These are phyloP conservation scores for Lithospermum erythrorhizon DNA, from an alignment of 257 asterid genomes.

Conservation along the genomic window DNA sequence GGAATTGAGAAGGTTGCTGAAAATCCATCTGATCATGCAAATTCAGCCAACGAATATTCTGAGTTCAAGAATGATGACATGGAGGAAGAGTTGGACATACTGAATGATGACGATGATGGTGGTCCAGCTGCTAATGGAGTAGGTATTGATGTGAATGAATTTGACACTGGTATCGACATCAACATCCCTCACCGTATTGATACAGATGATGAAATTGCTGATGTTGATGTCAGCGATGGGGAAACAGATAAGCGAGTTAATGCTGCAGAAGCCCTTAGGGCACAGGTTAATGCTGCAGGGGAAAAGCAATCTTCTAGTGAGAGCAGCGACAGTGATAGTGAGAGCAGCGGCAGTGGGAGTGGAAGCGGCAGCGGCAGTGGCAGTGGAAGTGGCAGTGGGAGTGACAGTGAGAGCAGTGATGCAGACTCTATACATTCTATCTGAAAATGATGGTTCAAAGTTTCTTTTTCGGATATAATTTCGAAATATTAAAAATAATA, in stretches of 20 bases:
- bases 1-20: slow-evolving; percentile 48
- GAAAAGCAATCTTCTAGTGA: slow-evolving; percentile 54
- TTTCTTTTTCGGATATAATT: too few species aligned
- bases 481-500: too few species aligned
- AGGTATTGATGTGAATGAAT: slow-evolving; percentile 40
- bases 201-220: slow-evolving; percentile 83
- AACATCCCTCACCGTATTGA: slow-evolving; percentile 63
- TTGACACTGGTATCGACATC: slow-evolving; percentile 60
- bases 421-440: slow-evolving; percentile 54
- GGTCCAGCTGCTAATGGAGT: slow-evolving; percentile 33
- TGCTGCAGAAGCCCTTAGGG: slow-evolving; percentile 92
- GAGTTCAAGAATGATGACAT: slow-evolving; percentile 46
- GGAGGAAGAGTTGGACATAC: slow-evolving; percentile 63
- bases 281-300: slow-evolving; percentile 49
- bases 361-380: slow-evolving; percentile 46
- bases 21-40: slow-evolving; percentile 31
- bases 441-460: too few species aligned
- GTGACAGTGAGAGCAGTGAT: slow-evolving; percentile 70
- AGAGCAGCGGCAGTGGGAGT: slow-evolving; percentile 51
- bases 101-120: slow-evolving; percentile 55
- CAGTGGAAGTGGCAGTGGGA: slow-evolving; percentile 47
- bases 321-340: slow-evolving; percentile 61
- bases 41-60: slow-evolving; percentile 45
- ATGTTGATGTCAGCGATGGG: slow-evolving; percentile 74
- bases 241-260: slow-evolving; percentile 60